Conservation (phyloP, 805 yeast genomes). For the Kodamaea jinghongensis region DNA sequence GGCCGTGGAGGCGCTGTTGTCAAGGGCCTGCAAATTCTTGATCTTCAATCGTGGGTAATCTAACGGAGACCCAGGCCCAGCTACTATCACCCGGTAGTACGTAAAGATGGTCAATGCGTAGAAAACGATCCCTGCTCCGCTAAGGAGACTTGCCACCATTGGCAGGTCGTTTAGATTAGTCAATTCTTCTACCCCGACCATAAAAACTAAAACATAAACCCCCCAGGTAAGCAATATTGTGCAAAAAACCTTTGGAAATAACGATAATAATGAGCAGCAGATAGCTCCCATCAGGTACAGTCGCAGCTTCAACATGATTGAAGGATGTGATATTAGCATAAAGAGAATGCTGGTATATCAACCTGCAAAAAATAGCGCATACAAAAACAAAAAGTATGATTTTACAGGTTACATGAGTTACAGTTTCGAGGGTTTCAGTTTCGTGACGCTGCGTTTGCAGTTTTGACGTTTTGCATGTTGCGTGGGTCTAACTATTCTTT, state of each 20-base stretch:
- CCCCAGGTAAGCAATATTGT: conserved; percentile 47
- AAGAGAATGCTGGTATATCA: no score
- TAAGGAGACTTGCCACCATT: conserved; percentile 15
- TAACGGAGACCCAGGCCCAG: conserved; percentile 66
- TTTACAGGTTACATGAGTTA: not conserved
- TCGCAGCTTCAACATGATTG: conserved; percentile 10
- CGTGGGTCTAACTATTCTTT: not conserved
- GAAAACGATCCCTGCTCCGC: conserved; percentile 25
- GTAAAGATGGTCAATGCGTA: conserved; percentile 43
- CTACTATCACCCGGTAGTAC: conserved; percentile 49
- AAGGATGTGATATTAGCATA: conserved; percentile 9
- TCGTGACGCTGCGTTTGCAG: not conserved
- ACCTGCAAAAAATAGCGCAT: no score
- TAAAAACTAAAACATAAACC: conserved; percentile 29
- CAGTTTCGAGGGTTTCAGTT: not conserved
- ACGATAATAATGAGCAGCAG: conserved; percentile 6
- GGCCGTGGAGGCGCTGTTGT: conserved; percentile 6
- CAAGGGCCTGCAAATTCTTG: conserved; percentile 9
- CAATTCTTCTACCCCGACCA: conserved; percentile 5
- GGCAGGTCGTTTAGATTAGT: conserved; percentile 16
- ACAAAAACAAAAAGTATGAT: not conserved
- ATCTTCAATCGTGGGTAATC: conserved; percentile 49
- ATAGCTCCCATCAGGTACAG: conserved; percentile 4
- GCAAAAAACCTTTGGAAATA: conserved; percentile 52
- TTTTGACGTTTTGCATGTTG: not conserved